Conservation (phyloP, 169 alveolate genomes). For the Plasmodium gaboni region DNA sequence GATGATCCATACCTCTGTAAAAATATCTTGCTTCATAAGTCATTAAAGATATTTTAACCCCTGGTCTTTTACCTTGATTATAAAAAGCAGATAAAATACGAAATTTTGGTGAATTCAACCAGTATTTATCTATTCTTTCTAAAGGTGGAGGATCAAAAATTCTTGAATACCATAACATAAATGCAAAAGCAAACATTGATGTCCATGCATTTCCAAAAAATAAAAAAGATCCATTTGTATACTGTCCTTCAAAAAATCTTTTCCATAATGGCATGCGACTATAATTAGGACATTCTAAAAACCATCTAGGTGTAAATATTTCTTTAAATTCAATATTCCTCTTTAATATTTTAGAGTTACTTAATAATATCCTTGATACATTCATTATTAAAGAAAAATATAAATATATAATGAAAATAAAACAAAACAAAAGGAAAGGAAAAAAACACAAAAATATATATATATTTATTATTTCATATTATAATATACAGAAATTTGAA, state of each 20-base stretch:
- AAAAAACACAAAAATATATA: no score
- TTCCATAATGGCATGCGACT: constrained; percentile 89
- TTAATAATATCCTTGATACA: constrained; percentile 21
- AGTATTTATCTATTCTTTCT: constrained; percentile 90
- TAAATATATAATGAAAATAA: no score
- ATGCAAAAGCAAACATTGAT: constrained; percentile 89
- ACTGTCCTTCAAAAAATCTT: constrained; percentile 90
- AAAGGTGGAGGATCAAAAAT: constrained; percentile 90
- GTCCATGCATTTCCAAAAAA: constrained; percentile 92
- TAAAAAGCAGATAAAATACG: constrained; percentile 91
- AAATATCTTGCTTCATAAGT: constrained; percentile 90
- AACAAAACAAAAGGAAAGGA: no score
- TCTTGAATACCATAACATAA: constrained; percentile 88
- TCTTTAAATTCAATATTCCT: constrained; percentile 84
- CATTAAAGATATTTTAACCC: constrained; percentile 86
- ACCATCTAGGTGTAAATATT: constrained; percentile 86
- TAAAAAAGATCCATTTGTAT: constrained; percentile 85
- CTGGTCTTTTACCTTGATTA: constrained; percentile 92
- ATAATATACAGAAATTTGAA: no score
- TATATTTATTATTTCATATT: no score
- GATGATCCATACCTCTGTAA: constrained; percentile 91
- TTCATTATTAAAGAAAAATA: constrained; percentile 20
- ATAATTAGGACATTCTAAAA: constrained; percentile 89
- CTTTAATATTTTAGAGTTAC: constrained; percentile 40
- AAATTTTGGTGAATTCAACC: constrained; percentile 90